Evolutionary conservation across 805 yeast species (phyloP).

Genomic region (Schizosaccharomyces osmophilus): DNA sequence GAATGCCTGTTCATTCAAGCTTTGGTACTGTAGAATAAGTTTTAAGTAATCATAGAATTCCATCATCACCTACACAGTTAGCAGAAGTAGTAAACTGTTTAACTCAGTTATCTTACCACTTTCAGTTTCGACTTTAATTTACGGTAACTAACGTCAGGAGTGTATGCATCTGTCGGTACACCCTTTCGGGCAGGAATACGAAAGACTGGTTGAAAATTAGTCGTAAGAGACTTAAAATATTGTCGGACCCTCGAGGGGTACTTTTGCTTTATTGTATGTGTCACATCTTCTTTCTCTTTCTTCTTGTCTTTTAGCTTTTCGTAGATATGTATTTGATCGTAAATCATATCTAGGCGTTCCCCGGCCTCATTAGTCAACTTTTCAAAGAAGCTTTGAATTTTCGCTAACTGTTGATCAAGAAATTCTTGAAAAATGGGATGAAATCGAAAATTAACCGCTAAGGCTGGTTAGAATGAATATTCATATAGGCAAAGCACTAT

Average conservation of each 20-base stretch:
- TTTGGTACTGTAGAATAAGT: conserved; percentile 41
- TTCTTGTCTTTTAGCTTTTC: not conserved
- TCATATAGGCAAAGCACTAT: too few relatives aligned
- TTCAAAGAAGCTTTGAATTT: conserved; percentile 1
- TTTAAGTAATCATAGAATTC: conserved; percentile 57
- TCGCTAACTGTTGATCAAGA: conserved; percentile 1
- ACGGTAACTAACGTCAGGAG: not conserved
- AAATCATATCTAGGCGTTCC: not conserved
- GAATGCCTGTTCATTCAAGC: conserved; percentile 66
- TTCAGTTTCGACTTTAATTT: not conserved
- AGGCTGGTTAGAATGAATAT: not conserved
- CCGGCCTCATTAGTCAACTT: conserved; percentile 2
- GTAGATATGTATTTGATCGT: not conserved
- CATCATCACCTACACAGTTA: conserved; percentile 39
- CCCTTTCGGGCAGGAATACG: not conserved
- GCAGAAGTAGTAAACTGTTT: conserved; percentile 42
- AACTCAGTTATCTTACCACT: conserved; percentile 12
- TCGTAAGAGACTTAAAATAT: not conserved
- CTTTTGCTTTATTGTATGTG: not conserved
- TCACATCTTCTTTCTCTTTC: not conserved
- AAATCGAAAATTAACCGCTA: conserved; percentile 7
- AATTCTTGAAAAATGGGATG: conserved; percentile 8
- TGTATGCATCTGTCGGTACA: not conserved
- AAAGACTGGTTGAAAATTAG: not conserved
- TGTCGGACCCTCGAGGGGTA: not conserved